Evolutionary conservation across 768 basidiomycete genomes (phyloP).

Genomic region (Naganishia randhawae): DNA sequence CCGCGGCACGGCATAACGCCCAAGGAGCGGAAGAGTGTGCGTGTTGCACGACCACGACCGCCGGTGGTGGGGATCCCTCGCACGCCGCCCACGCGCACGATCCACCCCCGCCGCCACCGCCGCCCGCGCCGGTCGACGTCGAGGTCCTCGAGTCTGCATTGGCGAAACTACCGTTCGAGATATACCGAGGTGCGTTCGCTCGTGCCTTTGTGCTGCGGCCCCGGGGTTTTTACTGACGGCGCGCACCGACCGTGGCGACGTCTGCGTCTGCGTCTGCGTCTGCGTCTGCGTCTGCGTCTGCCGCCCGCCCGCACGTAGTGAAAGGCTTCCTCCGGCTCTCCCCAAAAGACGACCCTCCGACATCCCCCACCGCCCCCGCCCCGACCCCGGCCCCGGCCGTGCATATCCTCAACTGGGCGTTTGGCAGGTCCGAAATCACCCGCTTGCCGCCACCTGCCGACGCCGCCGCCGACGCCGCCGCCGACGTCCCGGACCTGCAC

Average conservation of each 20-base stretch:
- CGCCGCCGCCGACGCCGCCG: slow-evolving; percentile 43
- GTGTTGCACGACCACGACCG: slow-evolving; percentile 26
- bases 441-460: slow-evolving; percentile 45
- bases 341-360: slow-evolving; percentile 36
- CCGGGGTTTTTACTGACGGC: neutral
- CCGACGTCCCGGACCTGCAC: slow-evolving; percentile 40
- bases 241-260: too few species aligned
- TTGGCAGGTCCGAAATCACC: slow-evolving; percentile 73
- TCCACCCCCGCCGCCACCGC: too few species aligned
- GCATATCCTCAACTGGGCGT: slow-evolving; percentile 82
- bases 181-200: slow-evolving; percentile 43
- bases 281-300: too few species aligned
- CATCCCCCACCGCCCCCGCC: too few species aligned
- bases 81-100: slow-evolving; percentile 20
- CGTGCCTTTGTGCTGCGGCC: neutral
- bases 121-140: slow-evolving; percentile 34
- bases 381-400: too few species aligned
- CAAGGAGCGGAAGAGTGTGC: slow-evolving; percentile 24
- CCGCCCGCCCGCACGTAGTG: slow-evolving; percentile 54
- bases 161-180: slow-evolving; percentile 46
- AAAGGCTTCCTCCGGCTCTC: slow-evolving; percentile 75
- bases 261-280: too few species aligned
- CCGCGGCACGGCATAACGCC: slow-evolving; percentile 33
- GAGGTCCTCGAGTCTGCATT: slow-evolving; percentile 37
- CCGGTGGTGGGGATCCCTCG: slow-evolving; percentile 12